Evolutionary conservation across 179 eudicot genomes (phyloP), one percentile per base, ranked within the genome.

Genomic region (Gypsophila paniculata): DNA sequence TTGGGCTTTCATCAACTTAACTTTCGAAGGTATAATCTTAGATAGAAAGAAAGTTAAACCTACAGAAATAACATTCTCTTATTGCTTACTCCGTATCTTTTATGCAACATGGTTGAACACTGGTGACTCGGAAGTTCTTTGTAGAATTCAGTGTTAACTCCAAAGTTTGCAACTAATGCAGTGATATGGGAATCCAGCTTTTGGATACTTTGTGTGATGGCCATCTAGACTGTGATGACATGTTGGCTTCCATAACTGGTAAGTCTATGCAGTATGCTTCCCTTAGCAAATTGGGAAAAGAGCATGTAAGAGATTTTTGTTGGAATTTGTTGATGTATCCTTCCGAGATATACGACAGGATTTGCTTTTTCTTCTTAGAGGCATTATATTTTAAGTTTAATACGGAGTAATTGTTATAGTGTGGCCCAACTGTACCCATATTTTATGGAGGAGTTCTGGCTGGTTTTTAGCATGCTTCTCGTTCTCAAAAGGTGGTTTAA

Each of bases 1-100:
- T 72, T 95, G 89, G 98, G 99, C 32, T 86, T 95, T 77, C 96
- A 95, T 85, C 85, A 95, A 77, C 87, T 95, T 21, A 65, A 65
- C 54, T 65, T 65, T 13, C 25, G 69, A 65, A 65, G 69, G 69
- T 65, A 65, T 42, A 12, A 3, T 46, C 54, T 65, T 65, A 18
- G 46, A 44, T 13, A 6, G 53, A 9, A 15, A 14, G 4, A 44
- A 12, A 22, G n/a, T 44, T 11, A 22, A 13, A 65, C 51, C 34
- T 10, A 38, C 46, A 15, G 17, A 32, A 17, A 2, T 3, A 0
- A 14, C 26, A 23, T 61, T 10, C 8, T 4, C 18, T 25, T 61
- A 3, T 14, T 14, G 67, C 23, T 62, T 34, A 36, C 23, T 34
- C 6, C 46, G 3, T 42, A 62, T 34, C 48, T 34, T 62, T 23